phyloP scores from a whole-genome alignment of 2,329 filamentous ascomycete species.

The Pseudohalonectria lignicola region DNA sequence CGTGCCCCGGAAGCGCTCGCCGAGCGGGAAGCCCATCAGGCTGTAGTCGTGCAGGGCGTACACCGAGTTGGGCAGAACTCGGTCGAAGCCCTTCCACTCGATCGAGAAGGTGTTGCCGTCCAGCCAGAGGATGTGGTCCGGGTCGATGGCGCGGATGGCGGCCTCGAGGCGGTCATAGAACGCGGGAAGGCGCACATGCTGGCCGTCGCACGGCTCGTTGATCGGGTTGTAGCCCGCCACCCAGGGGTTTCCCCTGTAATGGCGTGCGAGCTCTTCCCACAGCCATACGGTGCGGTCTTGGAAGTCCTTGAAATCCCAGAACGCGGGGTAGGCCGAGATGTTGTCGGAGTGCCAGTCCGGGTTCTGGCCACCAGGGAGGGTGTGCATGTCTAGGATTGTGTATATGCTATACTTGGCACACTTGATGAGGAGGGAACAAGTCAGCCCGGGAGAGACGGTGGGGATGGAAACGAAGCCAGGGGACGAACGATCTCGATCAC shows the following conservation, averaged over 20 bases:
- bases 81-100: conserved; percentile 21
- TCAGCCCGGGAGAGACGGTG: too few species aligned
- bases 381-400: conserved; percentile 31
- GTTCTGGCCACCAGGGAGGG: conserved; percentile 32
- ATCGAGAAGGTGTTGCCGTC: conserved; percentile 34
- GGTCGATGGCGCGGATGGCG: conserved; percentile 27
- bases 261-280: conserved; percentile 28
- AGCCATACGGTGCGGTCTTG: conserved; percentile 32
- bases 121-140: conserved; percentile 36
- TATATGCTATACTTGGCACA: conserved; percentile 30
- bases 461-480: too few species aligned
- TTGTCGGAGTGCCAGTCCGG: conserved; percentile 35
- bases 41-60: conserved; percentile 39
- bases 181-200: conserved; percentile 20
- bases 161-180: conserved; percentile 29
- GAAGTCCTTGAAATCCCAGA: conserved; percentile 35
- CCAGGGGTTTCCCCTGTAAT: conserved; percentile 28
- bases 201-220: conserved; percentile 19
- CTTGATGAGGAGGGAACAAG: not conserved
- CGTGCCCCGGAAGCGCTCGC: conserved; percentile 27
- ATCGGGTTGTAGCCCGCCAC: conserved; percentile 12
- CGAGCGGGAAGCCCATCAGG: conserved; percentile 27
- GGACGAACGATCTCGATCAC: conserved; percentile 25
- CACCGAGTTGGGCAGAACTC: conserved; percentile 23
- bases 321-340: conserved; percentile 24